Conservation (phyloP, 2,329 filamentous ascomycete genomes). For the Xylaria sp. region DNA sequence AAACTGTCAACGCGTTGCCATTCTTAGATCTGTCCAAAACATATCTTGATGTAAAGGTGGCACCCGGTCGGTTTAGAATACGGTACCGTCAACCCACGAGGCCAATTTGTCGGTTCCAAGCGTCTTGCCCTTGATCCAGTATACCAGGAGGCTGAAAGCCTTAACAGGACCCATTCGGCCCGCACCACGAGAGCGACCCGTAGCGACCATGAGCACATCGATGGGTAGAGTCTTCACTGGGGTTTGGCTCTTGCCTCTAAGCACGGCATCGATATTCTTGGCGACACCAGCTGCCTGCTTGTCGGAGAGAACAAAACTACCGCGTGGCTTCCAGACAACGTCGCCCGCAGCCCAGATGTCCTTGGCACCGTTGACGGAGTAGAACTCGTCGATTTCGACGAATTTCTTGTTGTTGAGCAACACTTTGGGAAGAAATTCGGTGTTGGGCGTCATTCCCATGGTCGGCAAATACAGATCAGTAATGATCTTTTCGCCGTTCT, state of each 20-base stretch:
- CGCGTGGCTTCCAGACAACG: slow-evolving; percentile 55
- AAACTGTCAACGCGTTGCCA: not conserved
- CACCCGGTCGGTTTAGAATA: slow-evolving; percentile 53
- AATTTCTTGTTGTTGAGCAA: slow-evolving; percentile 53
- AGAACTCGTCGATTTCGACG: slow-evolving; percentile 56
- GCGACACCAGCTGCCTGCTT: slow-evolving; percentile 60
- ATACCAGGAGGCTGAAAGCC: slow-evolving; percentile 57
- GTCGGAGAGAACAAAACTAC: slow-evolving; percentile 51
- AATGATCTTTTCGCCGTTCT: slow-evolving; percentile 51
- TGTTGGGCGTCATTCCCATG: slow-evolving; percentile 60
- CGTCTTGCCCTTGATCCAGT: slow-evolving; percentile 57
- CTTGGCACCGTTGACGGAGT: slow-evolving; percentile 51
- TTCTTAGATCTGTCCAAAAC: not conserved
- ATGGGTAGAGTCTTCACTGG: slow-evolving; percentile 54
- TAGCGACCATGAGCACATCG: slow-evolving; percentile 55
- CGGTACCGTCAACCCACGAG: slow-evolving; percentile 55
- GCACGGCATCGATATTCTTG: slow-evolving; percentile 57
- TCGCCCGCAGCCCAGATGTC: slow-evolving; percentile 62
- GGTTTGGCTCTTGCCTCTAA: slow-evolving; percentile 51
- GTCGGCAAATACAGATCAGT: slow-evolving; percentile 65
- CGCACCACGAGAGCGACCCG: slow-evolving; percentile 56
- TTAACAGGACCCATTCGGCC: slow-evolving; percentile 55
- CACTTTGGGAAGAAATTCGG: slow-evolving; percentile 54
- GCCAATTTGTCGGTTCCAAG: slow-evolving; percentile 52
- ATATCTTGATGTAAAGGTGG: too few relatives aligned